Percentiles rank a stretch among this genome's conserved stretches.
Evolutionary conservation across 176 grass and related monocot species (phyloP).

Genomic region (Musa schizocarpa): DNA sequence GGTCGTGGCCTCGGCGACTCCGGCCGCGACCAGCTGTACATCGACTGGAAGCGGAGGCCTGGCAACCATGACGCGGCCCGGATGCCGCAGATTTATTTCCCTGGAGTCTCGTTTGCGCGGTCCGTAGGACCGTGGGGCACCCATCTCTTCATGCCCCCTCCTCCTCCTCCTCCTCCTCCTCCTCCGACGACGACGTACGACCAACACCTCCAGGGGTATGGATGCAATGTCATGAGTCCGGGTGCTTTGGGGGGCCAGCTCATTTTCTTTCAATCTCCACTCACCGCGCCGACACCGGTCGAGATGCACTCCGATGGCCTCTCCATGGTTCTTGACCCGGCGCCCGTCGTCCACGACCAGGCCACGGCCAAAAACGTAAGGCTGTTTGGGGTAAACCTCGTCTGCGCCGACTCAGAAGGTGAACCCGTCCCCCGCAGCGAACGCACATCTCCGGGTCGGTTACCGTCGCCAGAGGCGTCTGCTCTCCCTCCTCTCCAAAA

Average conservation of each 20-base stretch:
- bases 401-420: conserved; percentile 22
- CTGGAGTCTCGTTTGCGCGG: conserved; percentile 14
- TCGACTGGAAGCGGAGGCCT: conserved; percentile 68
- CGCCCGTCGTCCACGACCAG: conserved; percentile 33
- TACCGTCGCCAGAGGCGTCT: not conserved
- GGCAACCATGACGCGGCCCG: conserved; percentile 17
- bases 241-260: not conserved
- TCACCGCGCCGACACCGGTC: conserved; percentile 17
- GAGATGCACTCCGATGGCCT: conserved; percentile 18
- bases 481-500: not conserved
- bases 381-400: conserved; percentile 81
- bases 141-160: conserved; percentile 13
- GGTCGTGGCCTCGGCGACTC: conserved; percentile 34
- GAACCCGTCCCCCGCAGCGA: not conserved
- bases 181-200: not conserved
- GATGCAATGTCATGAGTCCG: conserved; percentile 12
- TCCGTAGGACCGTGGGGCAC: conserved; percentile 24
- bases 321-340: conserved; percentile 43
- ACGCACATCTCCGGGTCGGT: not conserved
- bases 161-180: not conserved
- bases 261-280: not conserved
- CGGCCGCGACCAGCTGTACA: conserved; percentile 50
- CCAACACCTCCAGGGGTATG: conserved; percentile 10
- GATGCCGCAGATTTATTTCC: conserved; percentile 22
- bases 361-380: conserved; percentile 38